These are phyloP conservation scores for Corrigiola litoralis DNA, from an alignment of 179 eudicot genomes.

Conservation along the genomic window DNA sequence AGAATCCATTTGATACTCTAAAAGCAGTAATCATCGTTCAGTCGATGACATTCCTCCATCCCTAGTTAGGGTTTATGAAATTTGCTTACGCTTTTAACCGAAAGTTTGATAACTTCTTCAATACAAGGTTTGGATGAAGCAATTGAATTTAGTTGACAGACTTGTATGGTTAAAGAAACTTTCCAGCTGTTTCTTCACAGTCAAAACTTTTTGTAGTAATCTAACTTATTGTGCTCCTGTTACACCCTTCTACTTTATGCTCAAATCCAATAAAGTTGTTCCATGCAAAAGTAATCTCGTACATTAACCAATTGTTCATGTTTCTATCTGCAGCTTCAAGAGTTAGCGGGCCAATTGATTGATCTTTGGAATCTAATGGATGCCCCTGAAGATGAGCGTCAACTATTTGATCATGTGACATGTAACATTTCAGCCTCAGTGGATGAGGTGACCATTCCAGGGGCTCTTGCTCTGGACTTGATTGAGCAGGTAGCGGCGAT, in stretches of 20 bases:
- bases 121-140: background rate
- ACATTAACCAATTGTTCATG: no score
- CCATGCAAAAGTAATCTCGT: no score
- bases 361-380: constrained; percentile 99
- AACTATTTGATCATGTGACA: constrained; percentile 88
- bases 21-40: background rate
- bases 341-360: constrained; percentile 71
- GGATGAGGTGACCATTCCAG: constrained; percentile 78
- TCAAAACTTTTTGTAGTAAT: no score
- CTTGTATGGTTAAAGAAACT: background rate
- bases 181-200: no score
- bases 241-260: no score
- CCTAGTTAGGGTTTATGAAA: background rate
- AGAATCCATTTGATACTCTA: background rate
- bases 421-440: constrained; percentile 90
- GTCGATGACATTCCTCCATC: background rate
- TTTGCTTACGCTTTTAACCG: background rate
- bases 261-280: no score
- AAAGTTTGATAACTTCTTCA: background rate
- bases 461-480: constrained; percentile 92
- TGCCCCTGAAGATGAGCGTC: constrained; percentile 70
- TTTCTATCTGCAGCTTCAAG: constrained; percentile 99
- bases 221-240: no score
- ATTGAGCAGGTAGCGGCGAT: constrained; percentile 72
- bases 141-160: background rate